Percentiles rank a stretch among this genome's conserved stretches.
Conservation (phyloP, 345 rosid genomes). For the Sisymbrium altissimum region DNA sequence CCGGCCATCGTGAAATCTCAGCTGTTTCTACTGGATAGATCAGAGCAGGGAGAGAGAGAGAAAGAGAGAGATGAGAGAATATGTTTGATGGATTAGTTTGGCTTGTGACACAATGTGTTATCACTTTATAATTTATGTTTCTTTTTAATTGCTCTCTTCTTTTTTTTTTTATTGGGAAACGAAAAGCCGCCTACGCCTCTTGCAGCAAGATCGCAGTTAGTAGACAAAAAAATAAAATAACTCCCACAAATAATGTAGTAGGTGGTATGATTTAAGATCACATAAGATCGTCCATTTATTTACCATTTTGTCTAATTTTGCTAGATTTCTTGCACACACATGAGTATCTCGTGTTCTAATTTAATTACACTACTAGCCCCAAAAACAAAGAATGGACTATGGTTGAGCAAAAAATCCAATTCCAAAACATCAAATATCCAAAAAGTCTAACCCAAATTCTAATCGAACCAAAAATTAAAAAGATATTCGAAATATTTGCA, state of each 20-base stretch:
- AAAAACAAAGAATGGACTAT: no score
- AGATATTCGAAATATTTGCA: no score
- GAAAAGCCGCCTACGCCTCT: slow-evolving; percentile 21
- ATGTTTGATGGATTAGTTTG: no score
- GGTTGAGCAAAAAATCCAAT: no score
- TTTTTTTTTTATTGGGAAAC: background rate
- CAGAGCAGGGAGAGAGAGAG: background rate
- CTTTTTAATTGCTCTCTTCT: background rate
- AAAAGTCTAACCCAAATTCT: no score
- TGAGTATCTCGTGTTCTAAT: no score
- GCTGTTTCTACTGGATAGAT: background rate
- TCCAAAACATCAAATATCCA: no score
- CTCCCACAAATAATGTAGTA: background rate
- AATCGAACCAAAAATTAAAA: no score
- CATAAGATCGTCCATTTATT: background rate
- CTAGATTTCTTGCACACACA: no score
- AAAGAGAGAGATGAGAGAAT: background rate
- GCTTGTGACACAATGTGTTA: background rate
- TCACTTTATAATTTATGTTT: background rate
- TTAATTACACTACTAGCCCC: no score
- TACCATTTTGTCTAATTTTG: background rate
- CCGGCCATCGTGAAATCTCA: slow-evolving; percentile 21
- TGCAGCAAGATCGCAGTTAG: slow-evolving; percentile 9
- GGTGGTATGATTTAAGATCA: background rate
- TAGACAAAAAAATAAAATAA: background rate